These are phyloP conservation scores for Nannochloropsis gaditana DNA, from an alignment of 108 stramenopile genomes.

Conservation along the genomic window DNA sequence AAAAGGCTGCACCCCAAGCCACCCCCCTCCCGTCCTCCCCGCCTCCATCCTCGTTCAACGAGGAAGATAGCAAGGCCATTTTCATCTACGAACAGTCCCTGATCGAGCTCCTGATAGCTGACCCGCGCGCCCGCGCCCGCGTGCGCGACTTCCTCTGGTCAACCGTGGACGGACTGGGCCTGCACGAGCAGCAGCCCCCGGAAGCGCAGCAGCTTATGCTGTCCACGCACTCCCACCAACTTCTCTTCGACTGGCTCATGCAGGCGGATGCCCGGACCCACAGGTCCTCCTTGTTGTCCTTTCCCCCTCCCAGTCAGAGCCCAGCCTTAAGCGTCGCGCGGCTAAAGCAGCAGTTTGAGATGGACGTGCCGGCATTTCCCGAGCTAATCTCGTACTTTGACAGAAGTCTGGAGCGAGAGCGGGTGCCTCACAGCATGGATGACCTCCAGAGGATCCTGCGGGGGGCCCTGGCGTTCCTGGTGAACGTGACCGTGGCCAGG, in stretches of 20 bases:
- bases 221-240: background rate
- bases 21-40: background rate
- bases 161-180: background rate
- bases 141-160: background rate
- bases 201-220: background rate
- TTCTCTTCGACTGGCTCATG: background rate
- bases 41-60: background rate
- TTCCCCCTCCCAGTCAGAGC: background rate
- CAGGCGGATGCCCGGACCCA: background rate
- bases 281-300: background rate
- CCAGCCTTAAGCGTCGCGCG: background rate
- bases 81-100: slow-evolving; percentile 5
- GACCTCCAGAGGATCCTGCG: background rate
- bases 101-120: background rate
- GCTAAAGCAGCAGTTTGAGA: background rate
- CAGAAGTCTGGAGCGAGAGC: background rate
- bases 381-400: background rate
- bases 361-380: background rate
- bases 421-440: background rate
- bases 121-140: background rate
- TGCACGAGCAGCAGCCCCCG: background rate
- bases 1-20: background rate
- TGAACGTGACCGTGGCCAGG: background rate
- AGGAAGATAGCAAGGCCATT: background rate
- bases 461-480: background rate